Conservation (phyloP, 2,329 filamentous ascomycete genomes). For the Fusarium cicatricum region DNA sequence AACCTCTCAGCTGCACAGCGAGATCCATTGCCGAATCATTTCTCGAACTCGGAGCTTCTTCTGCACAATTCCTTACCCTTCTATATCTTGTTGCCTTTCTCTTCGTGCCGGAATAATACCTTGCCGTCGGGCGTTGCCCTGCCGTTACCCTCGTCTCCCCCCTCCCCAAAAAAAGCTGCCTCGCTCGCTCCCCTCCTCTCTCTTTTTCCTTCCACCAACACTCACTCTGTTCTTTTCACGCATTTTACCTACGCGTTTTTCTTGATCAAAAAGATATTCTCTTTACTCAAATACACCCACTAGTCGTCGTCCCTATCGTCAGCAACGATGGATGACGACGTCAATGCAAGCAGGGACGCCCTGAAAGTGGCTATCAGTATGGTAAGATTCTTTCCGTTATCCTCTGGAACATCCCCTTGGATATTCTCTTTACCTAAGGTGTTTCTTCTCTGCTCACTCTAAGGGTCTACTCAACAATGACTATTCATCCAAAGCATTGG, state of each 20-base stretch:
- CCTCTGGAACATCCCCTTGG: too few species aligned
- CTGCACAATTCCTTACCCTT: background rate
- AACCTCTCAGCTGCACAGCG: too few species aligned
- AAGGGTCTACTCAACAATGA: too few species aligned
- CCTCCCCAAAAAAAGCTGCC: background rate
- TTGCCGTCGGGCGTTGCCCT: background rate
- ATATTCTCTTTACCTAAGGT: too few species aligned
- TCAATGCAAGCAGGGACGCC: background rate
- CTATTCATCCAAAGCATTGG: too few species aligned
- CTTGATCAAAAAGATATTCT: background rate
- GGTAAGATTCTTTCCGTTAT: slow-evolving; percentile 23
- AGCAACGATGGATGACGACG: slow-evolving; percentile 26
- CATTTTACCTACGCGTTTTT: too few species aligned
- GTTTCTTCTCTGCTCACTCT: background rate
- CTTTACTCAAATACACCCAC: too few species aligned
- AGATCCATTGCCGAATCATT: too few species aligned
- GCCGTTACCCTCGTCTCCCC: background rate
- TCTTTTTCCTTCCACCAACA: slow-evolving; percentile 1
- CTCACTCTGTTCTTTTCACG: background rate
- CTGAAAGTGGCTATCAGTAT: slow-evolving; percentile 19
- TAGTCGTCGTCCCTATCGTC: background rate
- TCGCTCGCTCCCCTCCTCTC: background rate
- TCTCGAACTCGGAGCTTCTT: too few species aligned
- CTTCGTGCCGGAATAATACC: background rate
- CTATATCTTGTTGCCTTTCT: background rate